Base-by-base conservation (phyloP, 441 rosid species). In the Jatropha multifida region DNA sequence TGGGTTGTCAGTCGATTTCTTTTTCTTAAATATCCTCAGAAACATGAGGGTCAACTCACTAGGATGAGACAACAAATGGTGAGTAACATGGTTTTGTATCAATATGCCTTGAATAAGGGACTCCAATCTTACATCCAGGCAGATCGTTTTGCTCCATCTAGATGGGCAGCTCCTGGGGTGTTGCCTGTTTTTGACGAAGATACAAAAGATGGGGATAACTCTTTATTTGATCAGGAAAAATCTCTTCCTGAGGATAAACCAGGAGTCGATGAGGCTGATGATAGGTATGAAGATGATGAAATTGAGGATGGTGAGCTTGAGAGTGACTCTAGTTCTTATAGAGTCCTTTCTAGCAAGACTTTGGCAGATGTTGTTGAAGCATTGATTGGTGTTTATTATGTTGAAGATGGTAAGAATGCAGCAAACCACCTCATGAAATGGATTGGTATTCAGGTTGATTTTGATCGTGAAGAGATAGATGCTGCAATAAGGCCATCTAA, bases 121-220 rank as follows among this genome's bases (percentile, higher is more conserved):
- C 96, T 96, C 75, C 99, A 94, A 75, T 96, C 98, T 14, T 96
- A 89, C 76, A 96, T 96, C 77, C 99, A 94, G 80, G 99, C 97
- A 20, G 99, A 96, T 83, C 93, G 99, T 61, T 96, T 96, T 86
- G 96, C 99, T 68, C 99, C 99, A 23, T 94, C 95, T 79, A 88
- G 99, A 78, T 94, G 99, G 99, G 97, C 99, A 69, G 98, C 99
- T 79, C 99, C 98, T 42, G 99, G 99, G 32, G 98, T 96, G 73
- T 85, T 96, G 61, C 99, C 99, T 27, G 97, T 96, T 73, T 96
- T 84, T 54, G 99, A 96, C 42, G 99, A 96, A 86, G 99, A 96
- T 71, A 82, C 90, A 59, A 92, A 90, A 82, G 98, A 96, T 81
- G 99, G 88, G 76, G 97, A 92, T 17, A 79, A 82, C 3, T 91